Conservation (phyloP, 257 asterid genomes). For the Salvia miltiorrhiza region DNA sequence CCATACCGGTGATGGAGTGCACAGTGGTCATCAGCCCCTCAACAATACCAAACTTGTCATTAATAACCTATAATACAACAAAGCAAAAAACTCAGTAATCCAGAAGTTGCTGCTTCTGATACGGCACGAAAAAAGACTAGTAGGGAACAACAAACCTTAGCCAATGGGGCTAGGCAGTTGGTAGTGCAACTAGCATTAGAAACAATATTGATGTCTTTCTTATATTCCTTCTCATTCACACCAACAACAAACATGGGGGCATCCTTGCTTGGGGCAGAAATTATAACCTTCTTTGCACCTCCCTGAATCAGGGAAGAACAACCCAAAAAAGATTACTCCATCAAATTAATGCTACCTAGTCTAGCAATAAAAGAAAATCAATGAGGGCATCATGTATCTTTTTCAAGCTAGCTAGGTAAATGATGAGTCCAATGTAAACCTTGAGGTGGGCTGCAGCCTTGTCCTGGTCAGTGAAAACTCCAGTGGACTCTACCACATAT, state of each 20-base stretch:
- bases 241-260: conserved; percentile 96
- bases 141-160: conserved; percentile 48
- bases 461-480: conserved; percentile 82
- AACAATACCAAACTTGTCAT: conserved; percentile 80
- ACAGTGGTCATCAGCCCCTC: conserved; percentile 81
- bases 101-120: background rate
- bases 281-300: conserved; percentile 79
- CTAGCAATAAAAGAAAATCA: background rate
- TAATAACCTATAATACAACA: conserved; percentile 59
- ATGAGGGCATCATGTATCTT: too few species aligned
- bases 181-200: conserved; percentile 95
- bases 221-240: conserved; percentile 90
- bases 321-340: too few species aligned
- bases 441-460: conserved; percentile 86
- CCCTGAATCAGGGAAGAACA: conserved; percentile 59
- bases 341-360: too few species aligned
- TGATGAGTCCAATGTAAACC: too few species aligned
- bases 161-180: conserved; percentile 91
- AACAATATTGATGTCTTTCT: conserved; percentile 61
- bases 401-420: too few species aligned
- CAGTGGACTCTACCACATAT: conserved; percentile 78
- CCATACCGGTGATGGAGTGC: conserved; percentile 54
- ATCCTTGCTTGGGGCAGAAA: conserved; percentile 79
- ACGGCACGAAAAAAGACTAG: background rate
- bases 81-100: background rate